A percentile compares a stretch with the other conserved stretches of the same genome.
Conservation (phyloP, 345 rosid species). For the Murraya paniculata region DNA sequence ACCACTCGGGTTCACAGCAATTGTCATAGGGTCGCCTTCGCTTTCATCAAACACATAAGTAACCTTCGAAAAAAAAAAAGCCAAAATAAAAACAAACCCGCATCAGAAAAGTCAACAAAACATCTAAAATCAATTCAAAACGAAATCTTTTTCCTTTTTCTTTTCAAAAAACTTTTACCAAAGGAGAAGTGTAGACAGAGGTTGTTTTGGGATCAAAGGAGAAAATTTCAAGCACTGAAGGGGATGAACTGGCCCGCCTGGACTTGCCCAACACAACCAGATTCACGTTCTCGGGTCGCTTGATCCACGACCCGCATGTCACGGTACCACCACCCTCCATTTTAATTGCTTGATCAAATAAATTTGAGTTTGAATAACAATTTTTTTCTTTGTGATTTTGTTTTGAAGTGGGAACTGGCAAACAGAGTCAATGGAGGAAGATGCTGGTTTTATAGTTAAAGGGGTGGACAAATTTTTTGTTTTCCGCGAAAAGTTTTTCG, state of each 20-base stretch:
- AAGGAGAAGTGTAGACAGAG: slow-evolving; percentile 68
- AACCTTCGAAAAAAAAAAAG: slow-evolving; percentile 34
- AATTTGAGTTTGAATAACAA: background rate
- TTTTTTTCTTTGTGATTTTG: background rate
- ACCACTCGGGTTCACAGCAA: slow-evolving; percentile 82
- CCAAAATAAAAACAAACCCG: background rate
- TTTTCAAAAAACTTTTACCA: slow-evolving; percentile 36
- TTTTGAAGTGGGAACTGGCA: background rate
- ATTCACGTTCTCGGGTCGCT: slow-evolving; percentile 68
- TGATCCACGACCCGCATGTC: slow-evolving; percentile 91
- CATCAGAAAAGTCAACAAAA: slow-evolving; percentile 10
- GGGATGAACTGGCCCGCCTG: slow-evolving; percentile 37
- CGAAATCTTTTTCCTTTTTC: background rate
- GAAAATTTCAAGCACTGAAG: slow-evolving; percentile 71
- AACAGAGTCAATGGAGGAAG: background rate
- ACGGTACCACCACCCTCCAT: slow-evolving; percentile 54
- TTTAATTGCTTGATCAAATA: background rate
- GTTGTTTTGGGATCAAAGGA: slow-evolving; percentile 63
- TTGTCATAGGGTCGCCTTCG: slow-evolving; percentile 67
- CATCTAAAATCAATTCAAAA: background rate
- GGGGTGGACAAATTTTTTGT: background rate
- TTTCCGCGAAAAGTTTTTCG: background rate
- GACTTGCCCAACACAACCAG: slow-evolving; percentile 67
- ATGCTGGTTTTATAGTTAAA: background rate
- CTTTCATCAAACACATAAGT: slow-evolving; percentile 57